Base-by-base conservation (phyloP, 2,329 filamentous ascomycete species). In the Aspergillus piperis region DNA sequence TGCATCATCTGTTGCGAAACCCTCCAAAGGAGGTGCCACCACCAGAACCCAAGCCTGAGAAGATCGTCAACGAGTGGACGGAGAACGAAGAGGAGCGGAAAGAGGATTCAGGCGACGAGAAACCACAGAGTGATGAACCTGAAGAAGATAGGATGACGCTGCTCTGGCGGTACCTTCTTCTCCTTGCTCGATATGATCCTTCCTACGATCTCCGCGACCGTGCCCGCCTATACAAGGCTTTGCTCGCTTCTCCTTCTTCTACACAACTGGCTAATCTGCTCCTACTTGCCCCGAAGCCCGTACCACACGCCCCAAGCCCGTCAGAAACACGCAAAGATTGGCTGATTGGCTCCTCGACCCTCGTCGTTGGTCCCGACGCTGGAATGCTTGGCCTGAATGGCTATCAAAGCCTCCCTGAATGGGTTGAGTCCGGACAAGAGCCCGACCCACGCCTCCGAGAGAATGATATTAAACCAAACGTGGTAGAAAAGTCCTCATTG, bases 171-270 rank as follows among this genome's bases (percentile, higher is more conserved):
- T 96, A 99, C 69, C 86, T 91, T 21, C 82, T 96, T 27, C 84
- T 94, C 1, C 85, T 99, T 1, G 91, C 91, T 32, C 88, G 95
- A 62, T 99, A 98, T 75, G 95, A 98, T 70, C 91, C 89, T 0
- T 97, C 93, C 0, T 99, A 96, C 76, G 93, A 98, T 71, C 86
- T 99, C 3, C 91, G 95, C 64, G 95, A 98, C 73, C 90, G 95
- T 23, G 88, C 93, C 2, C 88, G 95, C 32, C 85, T 97, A 62
- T 98, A 96, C 79, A 92, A 90, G 64, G 85, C 92, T 1, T 86
- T 99, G 1, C 85, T 99, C 2, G 84, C 87, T 3, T 87, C 90
- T 4, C 91, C 93, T 1, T 81, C 83, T 2, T 86, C 85, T 7
- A 90, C 87, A 0, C 92, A 98, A 74, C 85, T 99, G 15, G 95